A percentile compares a stretch with the other conserved stretches of the same genome.
Evolutionary conservation across 148 eudicot species (phyloP).

Genomic region (Rhododendron vialii): DNA sequence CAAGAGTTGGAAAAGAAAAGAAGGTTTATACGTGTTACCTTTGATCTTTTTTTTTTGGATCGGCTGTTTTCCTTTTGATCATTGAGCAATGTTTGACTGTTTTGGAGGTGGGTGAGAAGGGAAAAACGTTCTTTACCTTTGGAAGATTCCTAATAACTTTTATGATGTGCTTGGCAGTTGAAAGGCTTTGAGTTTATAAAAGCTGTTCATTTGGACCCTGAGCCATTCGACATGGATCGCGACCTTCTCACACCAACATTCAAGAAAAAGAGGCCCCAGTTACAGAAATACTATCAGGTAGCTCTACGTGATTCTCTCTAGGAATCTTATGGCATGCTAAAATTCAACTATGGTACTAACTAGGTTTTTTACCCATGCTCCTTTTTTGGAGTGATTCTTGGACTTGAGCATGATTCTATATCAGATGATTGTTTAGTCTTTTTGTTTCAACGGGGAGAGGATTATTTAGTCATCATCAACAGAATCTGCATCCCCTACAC

Average conservation of each 20-base stretch:
- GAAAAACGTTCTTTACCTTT: background rate
- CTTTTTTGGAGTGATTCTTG: background rate
- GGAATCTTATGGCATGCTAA: background rate
- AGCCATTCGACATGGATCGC: constrained; percentile 73
- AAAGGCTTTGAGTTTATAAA: constrained; percentile 81
- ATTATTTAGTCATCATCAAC: background rate
- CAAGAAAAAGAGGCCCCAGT: constrained; percentile 77
- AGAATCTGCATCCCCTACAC: background rate
- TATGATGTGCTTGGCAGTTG: constrained; percentile 38
- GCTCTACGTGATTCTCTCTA: background rate
- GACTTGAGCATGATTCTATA: background rate
- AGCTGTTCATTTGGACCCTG: constrained; percentile 71
- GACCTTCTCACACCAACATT: constrained; percentile 83
- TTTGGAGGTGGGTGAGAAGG: background rate
- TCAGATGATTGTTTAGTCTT: background rate
- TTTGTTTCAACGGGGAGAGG: background rate
- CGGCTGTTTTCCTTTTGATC: background rate
- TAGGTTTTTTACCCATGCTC: background rate
- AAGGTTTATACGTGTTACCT: constrained; percentile 36
- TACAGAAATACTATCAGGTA: constrained; percentile 86
- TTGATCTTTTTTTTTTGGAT: background rate
- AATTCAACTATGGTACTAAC: background rate
- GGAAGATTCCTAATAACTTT: background rate
- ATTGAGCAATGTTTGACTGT: background rate
- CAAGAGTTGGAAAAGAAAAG: constrained; percentile 63